These are phyloP conservation scores for Erigeron canadensis DNA, from an alignment of 129 eudicot species.

Conservation along the genomic window DNA sequence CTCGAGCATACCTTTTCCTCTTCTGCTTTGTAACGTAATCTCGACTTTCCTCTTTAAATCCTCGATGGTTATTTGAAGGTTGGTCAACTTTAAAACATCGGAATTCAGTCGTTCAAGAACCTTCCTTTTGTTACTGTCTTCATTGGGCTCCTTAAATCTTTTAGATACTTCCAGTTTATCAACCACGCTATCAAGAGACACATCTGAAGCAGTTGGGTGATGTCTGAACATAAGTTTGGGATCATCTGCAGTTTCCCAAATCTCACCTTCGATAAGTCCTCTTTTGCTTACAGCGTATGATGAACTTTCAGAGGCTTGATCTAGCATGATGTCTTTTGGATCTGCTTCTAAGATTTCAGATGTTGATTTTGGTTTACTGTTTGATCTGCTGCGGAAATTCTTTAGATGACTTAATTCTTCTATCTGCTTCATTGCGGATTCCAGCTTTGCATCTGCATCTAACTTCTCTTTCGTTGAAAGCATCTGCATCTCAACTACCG, in stretches of 20 bases:
- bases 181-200: constrained; percentile 38
- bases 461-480: constrained; percentile 43
- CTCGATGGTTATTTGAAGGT: constrained; percentile 89
- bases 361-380: constrained; percentile 37
- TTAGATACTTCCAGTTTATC: constrained; percentile 65
- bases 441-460: constrained; percentile 51
- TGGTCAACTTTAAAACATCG: constrained; percentile 72
- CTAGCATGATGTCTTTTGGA: constrained; percentile 86
- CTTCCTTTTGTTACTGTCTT: constrained; percentile 58
- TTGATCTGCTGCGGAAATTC: constrained; percentile 32
- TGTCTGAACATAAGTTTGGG: constrained; percentile 27
- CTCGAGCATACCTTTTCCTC: constrained; percentile 58
- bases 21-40: constrained; percentile 42
- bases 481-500: constrained; percentile 54
- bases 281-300: constrained; percentile 52
- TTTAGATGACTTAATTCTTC: constrained; percentile 54
- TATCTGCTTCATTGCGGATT: constrained; percentile 55
- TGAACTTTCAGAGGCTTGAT: constrained; percentile 77
- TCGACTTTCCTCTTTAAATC: constrained; percentile 76
- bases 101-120: constrained; percentile 75
- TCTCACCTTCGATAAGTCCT: constrained; percentile 41
- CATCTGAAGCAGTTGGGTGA: constrained; percentile 38
- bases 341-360: constrained; percentile 62
- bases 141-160: constrained; percentile 44
- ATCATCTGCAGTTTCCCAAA: constrained; percentile 65